Evolutionary conservation across 371 early-diverging fungal species (phyloP).

Genomic region (Mortierella sp.): DNA sequence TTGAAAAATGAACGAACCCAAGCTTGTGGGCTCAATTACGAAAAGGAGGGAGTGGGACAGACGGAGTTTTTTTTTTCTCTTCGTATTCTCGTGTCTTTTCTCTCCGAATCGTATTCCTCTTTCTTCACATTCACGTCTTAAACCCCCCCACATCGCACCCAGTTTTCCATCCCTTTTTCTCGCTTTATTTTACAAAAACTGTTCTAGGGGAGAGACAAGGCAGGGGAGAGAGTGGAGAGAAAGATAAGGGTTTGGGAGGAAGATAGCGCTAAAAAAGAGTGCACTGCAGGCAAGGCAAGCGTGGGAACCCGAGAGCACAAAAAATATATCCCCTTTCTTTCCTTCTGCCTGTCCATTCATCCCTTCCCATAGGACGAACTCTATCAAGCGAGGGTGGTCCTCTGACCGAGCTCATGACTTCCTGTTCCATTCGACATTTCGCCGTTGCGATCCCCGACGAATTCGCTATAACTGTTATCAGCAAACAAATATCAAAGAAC

Average conservation of each 20-base stretch:
- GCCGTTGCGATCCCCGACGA: constrained; percentile 77
- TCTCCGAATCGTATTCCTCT: neutral
- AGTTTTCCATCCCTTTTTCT: neutral
- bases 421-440: constrained; percentile 77
- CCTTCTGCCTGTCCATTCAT: neutral
- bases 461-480: constrained; percentile 67
- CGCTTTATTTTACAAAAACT: neutral
- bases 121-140: neutral
- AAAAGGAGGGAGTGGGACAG: neutral
- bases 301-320: constrained; percentile 1
- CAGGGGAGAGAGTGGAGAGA: neutral
- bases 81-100: neutral
- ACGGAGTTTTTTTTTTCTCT: neutral
- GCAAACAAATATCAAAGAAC: neutral
- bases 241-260: neutral
- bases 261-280: neutral
- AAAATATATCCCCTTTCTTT: neutral
- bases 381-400: constrained; percentile 71
- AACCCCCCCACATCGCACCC: neutral
- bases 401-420: constrained; percentile 76
- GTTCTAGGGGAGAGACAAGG: too few relatives aligned
- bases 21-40: neutral
- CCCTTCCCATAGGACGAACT: neutral
- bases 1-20: neutral
- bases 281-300: neutral